A percentile compares a stretch with the other conserved stretches of the same genome.
phyloP scores from a whole-genome alignment of 139 green algal species.

The Edaphochlamys debaryana region DNA sequence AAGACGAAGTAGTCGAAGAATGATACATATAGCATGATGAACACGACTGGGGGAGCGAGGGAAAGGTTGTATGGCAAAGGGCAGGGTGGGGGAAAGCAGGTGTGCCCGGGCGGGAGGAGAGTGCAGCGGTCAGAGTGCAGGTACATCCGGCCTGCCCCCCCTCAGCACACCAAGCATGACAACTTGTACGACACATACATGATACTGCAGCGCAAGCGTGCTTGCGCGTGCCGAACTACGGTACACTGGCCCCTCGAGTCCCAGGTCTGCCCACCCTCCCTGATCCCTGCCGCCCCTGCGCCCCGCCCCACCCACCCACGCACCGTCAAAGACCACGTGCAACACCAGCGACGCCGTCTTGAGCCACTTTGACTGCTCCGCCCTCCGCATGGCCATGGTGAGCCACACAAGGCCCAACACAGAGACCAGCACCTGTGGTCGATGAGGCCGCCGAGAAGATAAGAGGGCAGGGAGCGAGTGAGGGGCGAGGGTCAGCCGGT shows the following conservation, averaged over 20 bases:
- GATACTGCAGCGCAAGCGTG: too few relatives aligned
- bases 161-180: too few relatives aligned
- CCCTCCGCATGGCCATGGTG: slow-evolving; percentile 21
- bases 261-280: too few relatives aligned
- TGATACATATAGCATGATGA: slow-evolving; percentile 24
- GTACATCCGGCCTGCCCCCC: not conserved
- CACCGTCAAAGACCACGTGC: slow-evolving; percentile 21
- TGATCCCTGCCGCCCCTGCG: too few relatives aligned
- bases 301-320: too few relatives aligned
- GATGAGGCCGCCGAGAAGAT: too few relatives aligned
- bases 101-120: not conserved
- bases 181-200: too few relatives aligned
- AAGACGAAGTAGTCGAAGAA: slow-evolving; percentile 34
- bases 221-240: too few relatives aligned
- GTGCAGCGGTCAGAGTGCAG: not conserved
- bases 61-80: too few relatives aligned
- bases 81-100: not conserved
- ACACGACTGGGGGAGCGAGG: not conserved
- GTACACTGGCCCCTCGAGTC: too few relatives aligned
- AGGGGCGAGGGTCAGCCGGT: too few relatives aligned
- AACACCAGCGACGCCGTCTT: not conserved
- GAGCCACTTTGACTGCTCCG: slow-evolving; percentile 36
- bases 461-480: too few relatives aligned
- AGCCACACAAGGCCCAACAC: slow-evolving; percentile 19
- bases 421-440: not conserved